These are phyloP conservation scores for Filobasidium uniguttulatum DNA, from an alignment of 1,284 basidiomycete species.

Conservation along the genomic window DNA sequence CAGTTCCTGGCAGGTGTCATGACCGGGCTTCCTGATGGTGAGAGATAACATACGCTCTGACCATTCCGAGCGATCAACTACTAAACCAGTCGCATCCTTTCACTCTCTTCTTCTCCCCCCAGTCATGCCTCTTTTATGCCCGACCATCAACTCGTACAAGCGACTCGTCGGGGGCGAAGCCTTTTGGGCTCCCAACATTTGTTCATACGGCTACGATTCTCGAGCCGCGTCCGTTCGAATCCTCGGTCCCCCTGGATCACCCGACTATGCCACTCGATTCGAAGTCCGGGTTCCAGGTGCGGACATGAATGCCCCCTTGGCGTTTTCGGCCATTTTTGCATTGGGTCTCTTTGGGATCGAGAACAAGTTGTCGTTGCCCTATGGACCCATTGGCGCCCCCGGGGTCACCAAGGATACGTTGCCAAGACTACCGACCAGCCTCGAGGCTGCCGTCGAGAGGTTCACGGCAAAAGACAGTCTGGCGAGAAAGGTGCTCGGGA, in stretches of 20 bases:
- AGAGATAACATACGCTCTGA: constrained; percentile 18
- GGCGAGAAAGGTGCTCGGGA: constrained; percentile 72
- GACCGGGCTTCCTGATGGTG: constrained; percentile 75
- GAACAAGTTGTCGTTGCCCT: constrained; percentile 54
- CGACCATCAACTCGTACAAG: constrained; percentile 95
- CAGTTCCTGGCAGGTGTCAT: constrained; percentile 84
- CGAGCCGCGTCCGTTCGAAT: constrained; percentile 81
- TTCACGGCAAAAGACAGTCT: constrained; percentile 69
- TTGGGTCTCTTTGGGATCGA: constrained; percentile 77
- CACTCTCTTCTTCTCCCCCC: too few relatives aligned
- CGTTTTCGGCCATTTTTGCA: constrained; percentile 70
- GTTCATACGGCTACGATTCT: constrained; percentile 83
- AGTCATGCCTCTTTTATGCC: constrained; percentile 51
- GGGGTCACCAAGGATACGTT: constrained; percentile 38
- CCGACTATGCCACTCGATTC: constrained; percentile 65
- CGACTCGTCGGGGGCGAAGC: constrained; percentile 83
- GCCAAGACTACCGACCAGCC: constrained; percentile 57
- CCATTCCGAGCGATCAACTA: neutral
- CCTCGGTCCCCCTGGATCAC: constrained; percentile 73
- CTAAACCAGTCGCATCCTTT: neutral
- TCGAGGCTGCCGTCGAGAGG: constrained; percentile 60
- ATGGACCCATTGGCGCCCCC: constrained; percentile 49
- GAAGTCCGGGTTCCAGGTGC: constrained; percentile 91
- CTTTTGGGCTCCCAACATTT: constrained; percentile 87
- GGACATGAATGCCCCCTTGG: constrained; percentile 76